A percentile compares a stretch with the other conserved stretches of the same genome.
Conservation (phyloP, 75 land plant species). For the Chamaecyparis obtusa region DNA sequence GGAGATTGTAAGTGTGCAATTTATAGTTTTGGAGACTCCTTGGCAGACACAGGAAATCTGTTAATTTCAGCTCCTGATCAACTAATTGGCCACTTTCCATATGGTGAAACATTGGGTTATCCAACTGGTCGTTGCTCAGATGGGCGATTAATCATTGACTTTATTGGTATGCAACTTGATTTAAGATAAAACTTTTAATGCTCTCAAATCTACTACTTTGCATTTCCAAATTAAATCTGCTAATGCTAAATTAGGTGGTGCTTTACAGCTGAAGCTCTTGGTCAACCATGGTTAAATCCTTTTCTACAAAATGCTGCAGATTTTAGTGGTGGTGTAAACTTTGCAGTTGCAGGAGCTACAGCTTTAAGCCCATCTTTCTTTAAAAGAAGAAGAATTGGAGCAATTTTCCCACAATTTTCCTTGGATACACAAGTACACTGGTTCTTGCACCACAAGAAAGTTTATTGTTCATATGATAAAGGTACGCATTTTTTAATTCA, state of each 20-base stretch:
- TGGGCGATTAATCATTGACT: slow-evolving; percentile 43
- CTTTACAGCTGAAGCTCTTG: slow-evolving; percentile 3
- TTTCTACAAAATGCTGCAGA: background rate
- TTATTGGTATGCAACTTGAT: slow-evolving; percentile 18
- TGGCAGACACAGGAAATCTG: slow-evolving; percentile 13
- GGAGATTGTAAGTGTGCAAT: slow-evolving; percentile 1
- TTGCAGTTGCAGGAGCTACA: slow-evolving; percentile 56
- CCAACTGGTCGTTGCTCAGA: slow-evolving; percentile 47
- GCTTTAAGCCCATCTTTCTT: slow-evolving; percentile 15
- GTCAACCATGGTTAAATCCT: slow-evolving; percentile 3
- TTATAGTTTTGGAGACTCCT: slow-evolving; percentile 12
- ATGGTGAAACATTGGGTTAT: slow-evolving; percentile 39
- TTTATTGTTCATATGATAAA: background rate
- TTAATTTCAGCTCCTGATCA: background rate
- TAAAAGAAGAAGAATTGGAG: background rate
- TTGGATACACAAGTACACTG: background rate
- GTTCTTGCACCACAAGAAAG: background rate
- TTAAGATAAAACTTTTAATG: background rate
- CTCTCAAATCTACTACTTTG: background rate
- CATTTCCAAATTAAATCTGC: background rate
- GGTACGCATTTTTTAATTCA: background rate
- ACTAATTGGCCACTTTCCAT: slow-evolving; percentile 13
- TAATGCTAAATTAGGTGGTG: background rate
- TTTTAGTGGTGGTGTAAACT: slow-evolving; percentile 40
- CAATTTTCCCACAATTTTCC: background rate